A percentile compares a stretch with the other conserved stretches of the same genome.
These are phyloP conservation scores for Podila horticola DNA, from an alignment of 192 early-diverging fungal species.

Conservation along the genomic window DNA sequence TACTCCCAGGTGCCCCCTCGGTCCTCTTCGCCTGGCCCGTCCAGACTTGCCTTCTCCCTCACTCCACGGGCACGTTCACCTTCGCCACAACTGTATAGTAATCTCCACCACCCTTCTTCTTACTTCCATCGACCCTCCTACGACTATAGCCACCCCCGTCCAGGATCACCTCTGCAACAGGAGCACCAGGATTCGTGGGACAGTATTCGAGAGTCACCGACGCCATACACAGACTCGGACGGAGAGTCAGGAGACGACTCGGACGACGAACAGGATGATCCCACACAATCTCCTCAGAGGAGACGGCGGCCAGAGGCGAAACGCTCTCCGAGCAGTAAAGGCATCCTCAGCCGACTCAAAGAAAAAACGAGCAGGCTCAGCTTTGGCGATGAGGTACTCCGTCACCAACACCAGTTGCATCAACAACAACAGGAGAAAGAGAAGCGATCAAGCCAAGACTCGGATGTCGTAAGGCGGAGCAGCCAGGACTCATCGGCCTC, in stretches of 20 bases:
- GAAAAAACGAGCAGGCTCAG: constrained; percentile 36
- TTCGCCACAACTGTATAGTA: constrained; percentile 33
- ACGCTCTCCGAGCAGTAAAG: constrained; percentile 21
- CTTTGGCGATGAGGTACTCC: constrained; percentile 19
- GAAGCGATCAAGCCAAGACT: not conserved
- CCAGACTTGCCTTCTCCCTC: constrained; percentile 38
- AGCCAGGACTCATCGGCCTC: constrained; percentile 31
- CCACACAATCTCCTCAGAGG: not conserved
- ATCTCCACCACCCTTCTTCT: constrained; percentile 19
- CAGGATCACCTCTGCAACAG: constrained; percentile 37
- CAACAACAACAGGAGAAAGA: not conserved
- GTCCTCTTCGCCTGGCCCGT: constrained; percentile 16
- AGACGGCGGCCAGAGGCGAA: constrained; percentile 12
- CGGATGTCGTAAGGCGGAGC: not conserved
- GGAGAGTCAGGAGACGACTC: constrained; percentile 12
- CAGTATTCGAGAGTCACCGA: constrained; percentile 15
- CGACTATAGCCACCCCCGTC: constrained; percentile 25
- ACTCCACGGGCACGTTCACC: constrained; percentile 33
- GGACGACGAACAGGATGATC: constrained; percentile 13
- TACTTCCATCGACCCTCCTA: constrained; percentile 29
- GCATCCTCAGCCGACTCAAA: constrained; percentile 24
- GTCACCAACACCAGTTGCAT: constrained; percentile 11
- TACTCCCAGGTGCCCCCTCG: constrained; percentile 32
- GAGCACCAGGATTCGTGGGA: constrained; percentile 45
- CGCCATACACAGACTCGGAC: constrained; percentile 13